Base-by-base conservation (phyloP, 2,329 filamentous ascomycete species). In the Epichloe glyceriae region DNA sequence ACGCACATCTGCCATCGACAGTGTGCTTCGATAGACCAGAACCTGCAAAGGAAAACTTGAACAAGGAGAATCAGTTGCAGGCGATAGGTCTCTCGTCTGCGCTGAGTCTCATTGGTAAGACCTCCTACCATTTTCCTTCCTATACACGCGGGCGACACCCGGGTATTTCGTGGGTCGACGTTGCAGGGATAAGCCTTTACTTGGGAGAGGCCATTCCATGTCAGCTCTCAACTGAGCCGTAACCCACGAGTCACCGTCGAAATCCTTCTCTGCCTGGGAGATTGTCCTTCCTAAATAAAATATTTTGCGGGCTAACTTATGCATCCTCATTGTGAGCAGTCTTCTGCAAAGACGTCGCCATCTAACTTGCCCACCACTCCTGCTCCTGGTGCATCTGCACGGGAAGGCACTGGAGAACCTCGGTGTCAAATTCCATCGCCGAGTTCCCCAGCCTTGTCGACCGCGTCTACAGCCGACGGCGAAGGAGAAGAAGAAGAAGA, bases 381-480 rank as follows among this genome's bases (percentile, higher is more conserved):
- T 67, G 72, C 74, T 74, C 76, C 77, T 78, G 70, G 75, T 80
- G 78, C 78, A 62, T 61, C 67, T 62, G 76, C 78, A 76, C 78
- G 75, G 76, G 78, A 80, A 72, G 74, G 73, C 67, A 61, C 60
- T 60, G 64, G 64, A 65, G 61, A 64, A 56, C 60, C 61, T 60
- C 63, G 62, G 60, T 62, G 62, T 62, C 62, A 62, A 54, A 54
- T 58, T 56, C 61, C 61, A 50, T 65, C 69, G n/a, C 70, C 73
- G 54, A 66, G 62, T 51, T 83, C 79, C 49, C 79, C 80, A 52
- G 73, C 80, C 49, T 71, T 83, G 52, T 84, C 80, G 50, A 76
- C 73, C 53, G 72, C 76, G 44, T 83, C 80, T 40, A 84, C 80
- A 40, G 76, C 78, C 48, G 77, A 79, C 73, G 74, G 70, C 60